A percentile compares a stretch with the other conserved stretches of the same genome.
Conservation (phyloP, 768 basidiomycete genomes). For the Hortiboletus flavorubellus region DNA sequence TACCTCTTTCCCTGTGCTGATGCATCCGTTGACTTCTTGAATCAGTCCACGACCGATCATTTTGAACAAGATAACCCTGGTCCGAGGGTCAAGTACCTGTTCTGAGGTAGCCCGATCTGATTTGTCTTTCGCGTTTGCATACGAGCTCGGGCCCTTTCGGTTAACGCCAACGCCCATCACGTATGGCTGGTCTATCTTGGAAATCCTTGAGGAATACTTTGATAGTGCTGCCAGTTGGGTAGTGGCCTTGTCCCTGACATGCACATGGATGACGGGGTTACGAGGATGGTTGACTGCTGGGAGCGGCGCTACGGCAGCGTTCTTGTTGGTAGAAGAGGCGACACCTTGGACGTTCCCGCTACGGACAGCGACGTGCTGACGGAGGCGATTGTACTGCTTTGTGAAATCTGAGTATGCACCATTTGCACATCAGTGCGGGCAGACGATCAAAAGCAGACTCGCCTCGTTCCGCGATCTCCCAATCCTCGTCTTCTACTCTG, state of each 20-base stretch:
- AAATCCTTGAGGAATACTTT: constrained; percentile 72
- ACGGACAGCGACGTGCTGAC: constrained; percentile 86
- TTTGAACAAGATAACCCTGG: constrained; percentile 89
- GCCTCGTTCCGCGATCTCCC: constrained; percentile 86
- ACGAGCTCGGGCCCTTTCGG: constrained; percentile 86
- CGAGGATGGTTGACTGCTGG: constrained; percentile 73
- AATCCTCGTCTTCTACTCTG: constrained; percentile 82
- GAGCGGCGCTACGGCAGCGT: constrained; percentile 53
- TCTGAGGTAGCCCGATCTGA: constrained; percentile 95
- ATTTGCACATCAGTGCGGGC: not conserved
- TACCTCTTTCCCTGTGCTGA: constrained; percentile 98
- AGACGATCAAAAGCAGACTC: constrained; percentile 15
- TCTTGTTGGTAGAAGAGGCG: constrained; percentile 48
- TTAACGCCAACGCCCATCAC: constrained; percentile 72
- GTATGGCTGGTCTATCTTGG: constrained; percentile 75
- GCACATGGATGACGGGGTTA: constrained; percentile 24
- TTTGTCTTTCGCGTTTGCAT: constrained; percentile 91
- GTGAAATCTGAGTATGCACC: constrained; percentile 74
- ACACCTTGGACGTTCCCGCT: constrained; percentile 65
- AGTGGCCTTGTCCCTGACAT: constrained; percentile 54
- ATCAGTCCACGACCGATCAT: constrained; percentile 91
- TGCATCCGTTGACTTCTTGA: constrained; percentile 90
- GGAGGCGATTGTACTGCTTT: constrained; percentile 93
- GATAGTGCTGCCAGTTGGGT: constrained; percentile 74
- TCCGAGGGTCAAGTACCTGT: constrained; percentile 96